Evolutionary conservation across 2,329 filamentous ascomycete genomes (phyloP), one percentile per base, ranked within the genome.

Genomic region (Niveomyces coronatus): DNA sequence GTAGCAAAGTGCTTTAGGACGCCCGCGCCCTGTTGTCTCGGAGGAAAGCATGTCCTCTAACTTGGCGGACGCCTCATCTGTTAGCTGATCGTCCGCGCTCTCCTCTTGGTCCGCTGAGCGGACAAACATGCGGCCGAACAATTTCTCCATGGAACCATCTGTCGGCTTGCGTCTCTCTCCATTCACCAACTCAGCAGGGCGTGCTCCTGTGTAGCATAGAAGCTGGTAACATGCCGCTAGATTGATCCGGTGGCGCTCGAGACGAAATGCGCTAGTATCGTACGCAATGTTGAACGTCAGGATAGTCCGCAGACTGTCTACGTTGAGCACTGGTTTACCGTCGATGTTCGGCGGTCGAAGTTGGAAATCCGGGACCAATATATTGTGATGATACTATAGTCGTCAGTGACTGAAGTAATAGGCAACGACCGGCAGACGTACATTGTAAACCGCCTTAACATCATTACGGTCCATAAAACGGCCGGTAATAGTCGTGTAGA

Each of bases 271-370:
- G 13, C 43, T 39, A 0, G 35, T 49, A 31, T 59, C 31, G 35
- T 53, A 57, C 2, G 37, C 34, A 19, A 57, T 53, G 20, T 58
- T 60, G 11, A 56, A 57, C 0, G 32, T 49, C 2, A 53, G 39
- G 11, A 59, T 45, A 7, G 46, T 37, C 14, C 42, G 32, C 4
- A 55, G 37, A 35, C 44, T 44, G 26, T 49, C 35, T 2, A 44
- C 37, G 23, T 48, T 47, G 4, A 52, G 39, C 5, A 56, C 49
- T 14, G 38, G 45, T 41, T 55, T 53, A 13, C 46, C 35, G 31
- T 51, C 16, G 10, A 46, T 45, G 27, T 55, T 56, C 1, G 43
- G 49, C 8, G 42, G 28, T 13, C 37, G 39, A 16, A 53, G 43
- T n/a, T 36, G 14, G 19, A 52, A 57, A 27, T 22, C 31, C 22